A percentile compares a stretch with the other conserved stretches of the same genome.
Evolutionary conservation across 345 rosid genomes (phyloP).

Genomic region (Hibiscus syriacus): DNA sequence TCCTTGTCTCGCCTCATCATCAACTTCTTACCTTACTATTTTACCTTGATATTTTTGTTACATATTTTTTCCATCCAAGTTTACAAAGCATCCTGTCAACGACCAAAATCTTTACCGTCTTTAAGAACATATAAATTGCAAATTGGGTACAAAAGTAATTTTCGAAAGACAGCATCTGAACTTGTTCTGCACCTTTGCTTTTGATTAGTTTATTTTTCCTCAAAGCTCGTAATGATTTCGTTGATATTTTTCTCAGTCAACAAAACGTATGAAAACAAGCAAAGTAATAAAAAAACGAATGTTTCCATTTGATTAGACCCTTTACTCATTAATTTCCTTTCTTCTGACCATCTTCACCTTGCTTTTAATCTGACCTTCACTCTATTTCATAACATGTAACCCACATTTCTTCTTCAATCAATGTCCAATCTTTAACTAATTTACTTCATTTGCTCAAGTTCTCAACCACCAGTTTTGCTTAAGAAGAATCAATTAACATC

Average conservation of each 20-base stretch:
- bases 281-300: not conserved
- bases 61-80: not conserved
- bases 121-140: not conserved
- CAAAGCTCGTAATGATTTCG: conserved; percentile 17
- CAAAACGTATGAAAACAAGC: conserved; percentile 4
- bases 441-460: not conserved
- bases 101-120: not conserved
- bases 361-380: conserved; percentile 1
- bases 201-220: conserved; percentile 3
- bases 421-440: conserved; percentile 3
- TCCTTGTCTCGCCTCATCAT: not conserved
- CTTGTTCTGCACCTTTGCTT: not conserved
- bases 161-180: conserved; percentile 10
- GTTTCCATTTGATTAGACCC: conserved; percentile 15
- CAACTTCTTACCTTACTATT: not conserved
- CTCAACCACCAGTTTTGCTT: not conserved
- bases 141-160: conserved; percentile 15
- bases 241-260: conserved; percentile 10
- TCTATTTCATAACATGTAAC: too few relatives aligned
- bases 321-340: conserved; percentile 3
- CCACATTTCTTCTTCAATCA: too few relatives aligned
- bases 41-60: too few relatives aligned
- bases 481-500: conserved; percentile 2
- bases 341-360: too few relatives aligned
- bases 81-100: not conserved